A percentile compares a stretch with the other conserved stretches of the same genome.
Conservation (phyloP, 306 rosid species). For the Lathyrus oleraceus region DNA sequence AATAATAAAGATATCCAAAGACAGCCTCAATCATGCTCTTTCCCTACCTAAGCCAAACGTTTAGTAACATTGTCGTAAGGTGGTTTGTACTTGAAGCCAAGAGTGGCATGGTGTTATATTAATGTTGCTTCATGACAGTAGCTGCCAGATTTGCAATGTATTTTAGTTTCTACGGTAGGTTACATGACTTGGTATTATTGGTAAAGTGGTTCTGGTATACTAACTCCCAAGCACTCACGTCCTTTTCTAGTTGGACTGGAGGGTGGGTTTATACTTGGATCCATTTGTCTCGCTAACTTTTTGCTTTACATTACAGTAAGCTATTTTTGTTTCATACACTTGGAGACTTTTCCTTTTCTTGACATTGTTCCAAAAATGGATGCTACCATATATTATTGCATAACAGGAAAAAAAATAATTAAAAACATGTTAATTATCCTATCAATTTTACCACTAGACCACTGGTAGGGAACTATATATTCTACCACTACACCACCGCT, state of each 20-base stretch:
- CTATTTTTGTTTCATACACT: neutral
- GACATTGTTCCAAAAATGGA: neutral
- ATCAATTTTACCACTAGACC: too few relatives aligned
- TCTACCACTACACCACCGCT: too few relatives aligned
- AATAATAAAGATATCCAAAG: neutral
- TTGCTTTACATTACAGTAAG: constrained; percentile 10
- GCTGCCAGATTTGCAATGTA: neutral
- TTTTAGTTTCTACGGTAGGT: neutral
- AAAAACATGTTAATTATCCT: too few relatives aligned
- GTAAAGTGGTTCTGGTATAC: constrained; percentile 30
- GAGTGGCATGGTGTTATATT: neutral
- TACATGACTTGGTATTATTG: constrained; percentile 12
- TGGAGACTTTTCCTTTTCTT: neutral
- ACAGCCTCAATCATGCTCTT: neutral
- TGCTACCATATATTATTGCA: neutral
- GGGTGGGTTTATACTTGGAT: neutral
- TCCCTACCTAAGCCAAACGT: neutral
- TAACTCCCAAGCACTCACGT: constrained; percentile 24
- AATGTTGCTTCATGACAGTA: neutral
- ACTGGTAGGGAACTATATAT: too few relatives aligned
- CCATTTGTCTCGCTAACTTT: neutral
- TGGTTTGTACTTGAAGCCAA: neutral
- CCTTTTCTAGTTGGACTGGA: neutral
- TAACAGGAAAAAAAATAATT: neutral
- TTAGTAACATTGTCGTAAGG: neutral